phyloP scores from a whole-genome alignment of 176 grass and related monocot species.

The Tuctoria greenei region DNA sequence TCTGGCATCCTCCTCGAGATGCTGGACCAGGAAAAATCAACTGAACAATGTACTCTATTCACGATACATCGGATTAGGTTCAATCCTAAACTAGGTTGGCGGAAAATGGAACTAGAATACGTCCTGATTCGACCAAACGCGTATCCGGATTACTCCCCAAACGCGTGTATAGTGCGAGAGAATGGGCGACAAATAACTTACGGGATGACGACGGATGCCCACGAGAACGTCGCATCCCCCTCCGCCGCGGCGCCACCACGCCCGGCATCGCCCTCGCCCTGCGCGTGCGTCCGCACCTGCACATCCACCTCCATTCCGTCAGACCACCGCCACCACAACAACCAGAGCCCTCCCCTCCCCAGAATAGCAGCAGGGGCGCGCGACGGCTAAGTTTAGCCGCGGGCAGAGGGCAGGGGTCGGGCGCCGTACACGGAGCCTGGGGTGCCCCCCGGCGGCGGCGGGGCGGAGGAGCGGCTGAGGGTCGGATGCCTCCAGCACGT shows the following conservation, averaged over 20 bases:
- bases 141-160: not conserved
- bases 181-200: constrained; percentile 28
- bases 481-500: constrained; percentile 26
- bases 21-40: not conserved
- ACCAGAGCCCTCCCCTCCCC: not conserved
- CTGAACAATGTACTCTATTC: not conserved
- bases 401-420: not conserved
- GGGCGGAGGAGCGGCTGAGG: constrained; percentile 38
- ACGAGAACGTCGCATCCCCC: constrained; percentile 36
- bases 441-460: constrained; percentile 27
- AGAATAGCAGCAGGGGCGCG: constrained; percentile 33
- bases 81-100: not conserved
- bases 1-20: not conserved
- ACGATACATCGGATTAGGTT: not conserved
- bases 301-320: constrained; percentile 42
- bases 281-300: constrained; percentile 55
- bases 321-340: constrained; percentile 27
- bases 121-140: not conserved
- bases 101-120: constrained; percentile 8
- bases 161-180: not conserved
- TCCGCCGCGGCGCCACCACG: constrained; percentile 18
- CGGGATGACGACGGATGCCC: constrained; percentile 65
- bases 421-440: constrained; percentile 48
- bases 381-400: constrained; percentile 33
- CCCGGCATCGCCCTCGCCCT: constrained; percentile 28